Conservation (phyloP, 805 yeast genomes). For the Candida ulmi region DNA sequence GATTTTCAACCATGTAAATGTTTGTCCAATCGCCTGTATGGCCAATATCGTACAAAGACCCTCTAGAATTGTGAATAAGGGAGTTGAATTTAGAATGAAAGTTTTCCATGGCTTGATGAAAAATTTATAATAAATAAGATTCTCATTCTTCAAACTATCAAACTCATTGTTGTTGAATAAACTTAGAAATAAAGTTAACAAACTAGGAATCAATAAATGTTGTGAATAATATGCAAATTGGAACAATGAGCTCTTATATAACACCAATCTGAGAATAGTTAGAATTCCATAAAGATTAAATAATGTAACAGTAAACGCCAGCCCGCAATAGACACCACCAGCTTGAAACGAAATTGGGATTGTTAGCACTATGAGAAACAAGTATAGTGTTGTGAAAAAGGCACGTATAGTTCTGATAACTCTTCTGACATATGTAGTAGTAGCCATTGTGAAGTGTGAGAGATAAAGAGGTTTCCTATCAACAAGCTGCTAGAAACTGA, state of each 20-base stretch:
- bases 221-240: conserved; percentile 67
- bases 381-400: conserved; percentile 52
- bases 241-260: conserved; percentile 26
- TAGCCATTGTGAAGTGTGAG: no score
- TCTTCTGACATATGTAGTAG: background rate
- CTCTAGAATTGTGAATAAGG: conserved; percentile 82
- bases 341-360: conserved; percentile 92
- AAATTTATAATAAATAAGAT: conserved; percentile 24
- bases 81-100: conserved; percentile 74
- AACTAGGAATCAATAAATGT: conserved; percentile 75
- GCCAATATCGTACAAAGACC: conserved; percentile 88
- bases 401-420: conserved; percentile 14
- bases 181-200: conserved; percentile 64
- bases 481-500: no score
- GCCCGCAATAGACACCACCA: conserved; percentile 88
- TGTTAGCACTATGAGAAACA: conserved; percentile 66
- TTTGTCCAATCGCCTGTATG: conserved; percentile 90
- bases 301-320: conserved; percentile 74
- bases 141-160: conserved; percentile 15
- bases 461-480: no score
- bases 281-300: conserved; percentile 63
- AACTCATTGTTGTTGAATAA: conserved; percentile 37
- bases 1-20: conserved; percentile 60
- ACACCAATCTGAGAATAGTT: conserved; percentile 63
- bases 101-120: conserved; percentile 65